phyloP scores from a whole-genome alignment of 306 rosid species.

The Malus orientalis region DNA sequence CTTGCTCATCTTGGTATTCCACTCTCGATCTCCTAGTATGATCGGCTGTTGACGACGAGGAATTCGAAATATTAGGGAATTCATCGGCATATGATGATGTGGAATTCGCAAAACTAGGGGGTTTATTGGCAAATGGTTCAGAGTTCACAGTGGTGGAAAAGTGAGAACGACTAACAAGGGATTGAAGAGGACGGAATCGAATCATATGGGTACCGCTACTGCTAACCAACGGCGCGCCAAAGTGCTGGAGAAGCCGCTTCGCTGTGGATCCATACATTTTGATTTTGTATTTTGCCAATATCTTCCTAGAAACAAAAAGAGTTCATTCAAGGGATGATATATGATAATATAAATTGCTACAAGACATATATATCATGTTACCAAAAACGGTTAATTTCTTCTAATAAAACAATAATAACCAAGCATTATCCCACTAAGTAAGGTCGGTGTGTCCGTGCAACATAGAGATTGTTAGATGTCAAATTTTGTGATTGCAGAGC shows the following conservation, averaged over 20 bases:
- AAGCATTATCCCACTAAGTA: no score
- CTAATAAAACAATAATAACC: background rate
- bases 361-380: background rate
- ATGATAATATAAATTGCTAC: background rate
- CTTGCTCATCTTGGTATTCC: slow-evolving; percentile 61
- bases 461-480: no score
- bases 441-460: no score
- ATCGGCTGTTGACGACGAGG: slow-evolving; percentile 23
- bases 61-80: slow-evolving; percentile 28
- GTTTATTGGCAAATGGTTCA: slow-evolving; percentile 33
- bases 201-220: slow-evolving; percentile 1
- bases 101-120: slow-evolving; percentile 28
- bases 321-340: background rate
- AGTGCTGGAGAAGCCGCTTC: slow-evolving; percentile 37
- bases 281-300: background rate
- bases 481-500: background rate
- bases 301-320: background rate
- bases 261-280: slow-evolving; percentile 72
- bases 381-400: background rate
- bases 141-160: slow-evolving; percentile 37
- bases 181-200: slow-evolving; percentile 26
- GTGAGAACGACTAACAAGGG: slow-evolving; percentile 9
- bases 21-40: slow-evolving; percentile 18
- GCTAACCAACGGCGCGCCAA: slow-evolving; percentile 14
- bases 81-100: slow-evolving; percentile 25